Conservation (phyloP, 177 flowering plant species). For the Vitis hybrid region DNA sequence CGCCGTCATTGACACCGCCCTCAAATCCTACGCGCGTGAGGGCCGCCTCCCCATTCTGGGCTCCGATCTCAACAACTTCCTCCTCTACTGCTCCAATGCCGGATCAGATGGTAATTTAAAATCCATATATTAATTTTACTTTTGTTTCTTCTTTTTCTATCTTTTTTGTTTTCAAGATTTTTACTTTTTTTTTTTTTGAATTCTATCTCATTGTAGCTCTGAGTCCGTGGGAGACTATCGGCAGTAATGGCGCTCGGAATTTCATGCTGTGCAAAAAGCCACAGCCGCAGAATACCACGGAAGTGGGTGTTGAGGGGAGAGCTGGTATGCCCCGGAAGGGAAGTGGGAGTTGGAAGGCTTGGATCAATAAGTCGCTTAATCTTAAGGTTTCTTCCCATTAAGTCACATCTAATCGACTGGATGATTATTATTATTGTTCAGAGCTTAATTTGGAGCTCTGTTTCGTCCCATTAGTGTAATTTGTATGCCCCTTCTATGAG, state of each 20-base stretch:
- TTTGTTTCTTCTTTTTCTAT: not conserved
- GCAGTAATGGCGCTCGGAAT: conserved; percentile 52
- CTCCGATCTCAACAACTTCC: conserved; percentile 53
- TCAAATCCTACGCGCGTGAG: conserved; percentile 72
- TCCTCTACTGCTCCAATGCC: conserved; percentile 57
- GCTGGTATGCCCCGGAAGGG: conserved; percentile 30
- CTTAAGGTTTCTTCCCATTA: conserved; percentile 55
- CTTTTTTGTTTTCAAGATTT: not conserved
- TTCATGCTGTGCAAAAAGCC: conserved; percentile 74
- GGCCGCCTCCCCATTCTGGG: conserved; percentile 81
- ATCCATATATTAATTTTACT: not conserved
- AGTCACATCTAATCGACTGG: not conserved
- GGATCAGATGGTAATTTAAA: conserved; percentile 50
- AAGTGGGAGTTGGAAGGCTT: conserved; percentile 57
- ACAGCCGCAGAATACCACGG: conserved; percentile 18
- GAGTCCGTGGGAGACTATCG: conserved; percentile 65
- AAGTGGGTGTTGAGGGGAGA: conserved; percentile 8
- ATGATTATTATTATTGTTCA: too few relatives aligned
- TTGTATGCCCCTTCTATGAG: too few relatives aligned
- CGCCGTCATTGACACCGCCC: conserved; percentile 56
- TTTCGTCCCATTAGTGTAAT: too few relatives aligned
- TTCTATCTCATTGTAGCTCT: conserved; percentile 43
- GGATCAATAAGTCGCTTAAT: conserved; percentile 65
- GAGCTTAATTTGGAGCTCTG: too few relatives aligned
- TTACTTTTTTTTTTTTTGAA: not conserved